Evolutionary conservation across 208 protist genomes (phyloP), one percentile per base, ranked within the genome.

Genomic region (Acanthamoeba rhysodes): DNA sequence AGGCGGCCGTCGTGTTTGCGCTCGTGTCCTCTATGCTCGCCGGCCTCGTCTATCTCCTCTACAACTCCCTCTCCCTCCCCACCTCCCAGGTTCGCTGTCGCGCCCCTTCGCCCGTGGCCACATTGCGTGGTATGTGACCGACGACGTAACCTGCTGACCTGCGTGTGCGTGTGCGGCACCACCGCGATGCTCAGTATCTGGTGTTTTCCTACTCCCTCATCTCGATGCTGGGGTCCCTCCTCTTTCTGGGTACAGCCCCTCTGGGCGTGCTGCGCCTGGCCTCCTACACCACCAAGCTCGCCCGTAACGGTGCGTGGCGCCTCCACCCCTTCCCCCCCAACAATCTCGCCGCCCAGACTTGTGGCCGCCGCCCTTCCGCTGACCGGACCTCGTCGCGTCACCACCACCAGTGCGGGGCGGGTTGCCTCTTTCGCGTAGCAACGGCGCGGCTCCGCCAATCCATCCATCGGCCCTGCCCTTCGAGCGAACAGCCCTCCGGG

Each of bases 41-140:
- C 76, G 95, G 72, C 1, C 91, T 94, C 29, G 66, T 96, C n/a
- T 96, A 94, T 55, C 76, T 96, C 37, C 41, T 96, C 48, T 95
- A 82, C 45, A 91, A 45, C 53, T 92, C 92, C 45, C 91, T 96
- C 55, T 96, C 45, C 41, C 66, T 88, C 57, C 45, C 37, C 7
- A 84, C 29, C 29, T 70, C 24, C 34, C 45, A 48, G 55, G 84
- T 93, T 41, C 12, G 12, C n/a, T n/a, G n/a, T n/a, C n/a, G n/a
- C n/a, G n/a, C n/a, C n/a, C n/a, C n/a, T n/a, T n/a, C n/a, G n/a
- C n/a, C n/a, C n/a, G n/a, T n/a, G n/a, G n/a, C n/a, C n/a, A n/a
- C n/a, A n/a, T n/a, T n/a, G n/a, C n/a, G n/a, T n/a, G n/a, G n/a
- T n/a, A n/a, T n/a, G n/a, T n/a, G n/a, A n/a, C n/a, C n/a, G n/a